phyloP scores from a whole-genome alignment of 2,329 filamentous ascomycete genomes.

The Parascedosporium putredinis region DNA sequence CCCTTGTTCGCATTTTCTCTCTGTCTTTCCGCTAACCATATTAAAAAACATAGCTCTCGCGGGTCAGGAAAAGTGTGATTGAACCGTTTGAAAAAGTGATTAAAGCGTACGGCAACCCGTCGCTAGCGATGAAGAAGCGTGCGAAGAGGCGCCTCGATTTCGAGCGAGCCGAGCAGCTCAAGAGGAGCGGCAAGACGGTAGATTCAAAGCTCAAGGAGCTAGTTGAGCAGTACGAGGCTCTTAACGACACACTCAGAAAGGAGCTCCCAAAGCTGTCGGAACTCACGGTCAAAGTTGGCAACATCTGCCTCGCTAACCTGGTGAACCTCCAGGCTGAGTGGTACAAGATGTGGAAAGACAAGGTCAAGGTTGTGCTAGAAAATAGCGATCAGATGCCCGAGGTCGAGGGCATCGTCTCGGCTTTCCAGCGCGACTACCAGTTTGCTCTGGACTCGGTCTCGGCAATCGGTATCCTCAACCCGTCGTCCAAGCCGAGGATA shows the following conservation, averaged over 20 bases:
- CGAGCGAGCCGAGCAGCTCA: slow-evolving; percentile 67
- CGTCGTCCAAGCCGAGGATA: slow-evolving; percentile 48
- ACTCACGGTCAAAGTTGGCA: slow-evolving; percentile 73
- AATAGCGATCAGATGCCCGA: slow-evolving; percentile 52
- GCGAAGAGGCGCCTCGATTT: slow-evolving; percentile 88
- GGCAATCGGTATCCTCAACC: slow-evolving; percentile 69
- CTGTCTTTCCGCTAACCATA: no score
- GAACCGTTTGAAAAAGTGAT: slow-evolving; percentile 73
- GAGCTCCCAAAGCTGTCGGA: slow-evolving; percentile 78
- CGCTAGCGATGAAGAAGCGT: slow-evolving; percentile 85
- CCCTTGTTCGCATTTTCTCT: slow-evolving; percentile 16
- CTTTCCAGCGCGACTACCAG: slow-evolving; percentile 70
- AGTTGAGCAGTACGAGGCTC: slow-evolving; percentile 78
- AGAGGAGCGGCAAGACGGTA: slow-evolving; percentile 71
- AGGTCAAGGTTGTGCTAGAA: slow-evolving; percentile 65
- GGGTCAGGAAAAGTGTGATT: slow-evolving; percentile 73
- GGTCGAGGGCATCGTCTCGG: slow-evolving; percentile 60
- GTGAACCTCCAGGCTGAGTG: slow-evolving; percentile 75
- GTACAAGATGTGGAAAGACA: slow-evolving; percentile 75
- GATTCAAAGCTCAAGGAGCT: slow-evolving; percentile 78
- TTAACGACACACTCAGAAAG: slow-evolving; percentile 89
- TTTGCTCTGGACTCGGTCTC: slow-evolving; percentile 63
- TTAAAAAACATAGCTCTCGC: slow-evolving; percentile 36
- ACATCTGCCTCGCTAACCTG: slow-evolving; percentile 73
- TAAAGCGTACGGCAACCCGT: slow-evolving; percentile 71